A percentile compares a stretch with the other conserved stretches of the same genome.
phyloP scores from a whole-genome alignment of 2,329 filamentous ascomycete genomes.

The Botrytis galanthina region DNA sequence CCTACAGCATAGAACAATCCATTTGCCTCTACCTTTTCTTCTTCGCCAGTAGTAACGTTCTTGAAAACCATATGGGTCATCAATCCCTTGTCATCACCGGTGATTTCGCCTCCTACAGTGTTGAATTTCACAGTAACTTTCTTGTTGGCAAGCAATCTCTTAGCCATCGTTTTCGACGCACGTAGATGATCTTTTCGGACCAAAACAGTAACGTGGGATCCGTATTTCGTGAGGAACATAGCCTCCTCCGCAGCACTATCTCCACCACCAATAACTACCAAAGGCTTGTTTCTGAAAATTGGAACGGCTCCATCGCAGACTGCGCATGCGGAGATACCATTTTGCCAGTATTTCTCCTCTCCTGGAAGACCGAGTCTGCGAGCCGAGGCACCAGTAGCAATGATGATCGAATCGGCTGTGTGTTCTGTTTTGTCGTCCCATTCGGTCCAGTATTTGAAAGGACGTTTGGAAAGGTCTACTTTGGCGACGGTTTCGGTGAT shows the following conservation, averaged over 20 bases:
- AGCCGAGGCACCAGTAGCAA: conserved; percentile 93
- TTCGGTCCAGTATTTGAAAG: conserved; percentile 93
- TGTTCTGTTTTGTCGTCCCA: conserved; percentile 77
- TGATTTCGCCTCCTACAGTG: conserved; percentile 75
- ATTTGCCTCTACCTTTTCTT: conserved; percentile 84
- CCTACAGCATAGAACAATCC: conserved; percentile 97
- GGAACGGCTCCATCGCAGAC: conserved; percentile 97
- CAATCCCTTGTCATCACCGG: conserved; percentile 78
- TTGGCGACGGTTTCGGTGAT: conserved; percentile 88
- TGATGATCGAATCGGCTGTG: conserved; percentile 89
- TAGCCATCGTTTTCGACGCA: conserved; percentile 89
- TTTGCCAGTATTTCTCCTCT: conserved; percentile 97
- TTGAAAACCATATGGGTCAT: conserved; percentile 87
- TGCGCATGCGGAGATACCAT: conserved; percentile 91
- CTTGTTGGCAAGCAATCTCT: conserved; percentile 73
- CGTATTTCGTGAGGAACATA: conserved; percentile 97
- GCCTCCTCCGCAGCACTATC: conserved; percentile 97
- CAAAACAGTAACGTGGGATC: conserved; percentile 88
- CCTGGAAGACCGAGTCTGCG: conserved; percentile 77
- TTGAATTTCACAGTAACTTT: conserved; percentile 93
- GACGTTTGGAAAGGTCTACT: conserved; percentile 78
- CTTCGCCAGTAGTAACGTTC: conserved; percentile 70
- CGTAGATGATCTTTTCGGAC: conserved; percentile 84
- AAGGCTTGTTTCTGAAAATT: conserved; percentile 94
- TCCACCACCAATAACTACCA: conserved; percentile 94